A percentile compares a stretch with the other conserved stretches of the same genome.
Conservation (phyloP, 257 asterid genomes). For the Penstemon davidsonii region DNA sequence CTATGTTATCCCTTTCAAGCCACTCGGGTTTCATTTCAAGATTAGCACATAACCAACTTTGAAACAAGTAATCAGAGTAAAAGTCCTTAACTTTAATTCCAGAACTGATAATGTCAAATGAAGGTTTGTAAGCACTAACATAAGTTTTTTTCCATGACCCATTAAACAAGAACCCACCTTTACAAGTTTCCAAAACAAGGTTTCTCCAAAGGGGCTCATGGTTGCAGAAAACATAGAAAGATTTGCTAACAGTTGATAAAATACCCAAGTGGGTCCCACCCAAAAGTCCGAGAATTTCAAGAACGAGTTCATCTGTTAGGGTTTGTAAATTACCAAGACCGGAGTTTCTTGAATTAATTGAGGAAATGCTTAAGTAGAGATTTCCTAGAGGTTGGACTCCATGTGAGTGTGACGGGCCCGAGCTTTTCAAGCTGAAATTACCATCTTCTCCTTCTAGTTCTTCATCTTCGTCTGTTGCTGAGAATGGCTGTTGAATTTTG, state of each 20-base stretch:
- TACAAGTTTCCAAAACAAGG: conserved; percentile 61
- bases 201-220: conserved; percentile 95
- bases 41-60: conserved; percentile 98
- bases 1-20: conserved; percentile 82
- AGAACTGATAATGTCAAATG: conserved; percentile 33
- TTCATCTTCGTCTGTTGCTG: conserved; percentile 19
- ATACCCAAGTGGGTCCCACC: conserved; percentile 64
- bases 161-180: conserved; percentile 58
- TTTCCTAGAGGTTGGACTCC: conserved; percentile 94
- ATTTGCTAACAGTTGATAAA: conserved; percentile 79
- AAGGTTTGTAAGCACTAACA: conserved; percentile 31
- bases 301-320: conserved; percentile 84
- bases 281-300: conserved; percentile 75
- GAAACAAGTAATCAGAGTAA: conserved; percentile 94
- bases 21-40: conserved; percentile 96
- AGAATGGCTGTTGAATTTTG: conserved; percentile 28
- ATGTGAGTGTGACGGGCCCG: conserved; percentile 58
- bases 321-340: conserved; percentile 75
- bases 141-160: conserved; percentile 76
- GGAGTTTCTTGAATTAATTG: conserved; percentile 63
- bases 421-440: conserved; percentile 61
- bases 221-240: conserved; percentile 86
- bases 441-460: conserved; percentile 46
- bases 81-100: conserved; percentile 69
- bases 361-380: conserved; percentile 61